Conservation (phyloP, 257 asterid genomes). For the Nicotiana paniculata region DNA sequence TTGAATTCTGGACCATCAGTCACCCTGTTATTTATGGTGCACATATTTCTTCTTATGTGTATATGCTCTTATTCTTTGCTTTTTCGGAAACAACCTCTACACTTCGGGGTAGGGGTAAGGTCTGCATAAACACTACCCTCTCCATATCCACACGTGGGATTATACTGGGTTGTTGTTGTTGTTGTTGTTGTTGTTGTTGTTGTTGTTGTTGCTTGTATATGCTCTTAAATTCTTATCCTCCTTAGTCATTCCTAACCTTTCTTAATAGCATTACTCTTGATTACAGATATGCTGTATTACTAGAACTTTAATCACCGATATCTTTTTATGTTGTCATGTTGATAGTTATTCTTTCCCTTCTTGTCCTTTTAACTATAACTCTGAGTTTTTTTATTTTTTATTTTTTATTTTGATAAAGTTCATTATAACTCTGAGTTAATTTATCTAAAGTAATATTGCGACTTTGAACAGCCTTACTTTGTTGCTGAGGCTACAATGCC, state of each 20-base stretch:
- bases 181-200: no score
- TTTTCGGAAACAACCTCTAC: no score
- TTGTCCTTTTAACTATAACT: background rate
- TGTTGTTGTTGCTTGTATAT: background rate
- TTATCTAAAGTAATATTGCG: background rate
- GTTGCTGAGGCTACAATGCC: conserved; percentile 93
- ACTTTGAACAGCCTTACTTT: conserved; percentile 47
- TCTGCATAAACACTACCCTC: no score
- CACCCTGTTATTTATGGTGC: background rate
- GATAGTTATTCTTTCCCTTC: background rate
- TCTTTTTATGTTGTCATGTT: background rate
- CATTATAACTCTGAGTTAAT: background rate
- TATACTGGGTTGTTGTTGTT: no score
- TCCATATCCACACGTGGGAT: no score
- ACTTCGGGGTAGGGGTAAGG: no score
- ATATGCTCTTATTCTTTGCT: background rate
- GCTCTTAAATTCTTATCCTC: background rate
- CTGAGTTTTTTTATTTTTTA: background rate
- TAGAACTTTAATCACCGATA: background rate
- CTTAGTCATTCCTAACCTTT: background rate
- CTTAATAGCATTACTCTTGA: background rate
- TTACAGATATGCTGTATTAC: background rate
- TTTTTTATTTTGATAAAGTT: background rate
- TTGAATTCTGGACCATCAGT: background rate
- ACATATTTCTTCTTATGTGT: background rate